These are phyloP conservation scores for Aspergillus novofumigatus DNA, from an alignment of 2,329 filamentous ascomycete species.

Conservation along the genomic window DNA sequence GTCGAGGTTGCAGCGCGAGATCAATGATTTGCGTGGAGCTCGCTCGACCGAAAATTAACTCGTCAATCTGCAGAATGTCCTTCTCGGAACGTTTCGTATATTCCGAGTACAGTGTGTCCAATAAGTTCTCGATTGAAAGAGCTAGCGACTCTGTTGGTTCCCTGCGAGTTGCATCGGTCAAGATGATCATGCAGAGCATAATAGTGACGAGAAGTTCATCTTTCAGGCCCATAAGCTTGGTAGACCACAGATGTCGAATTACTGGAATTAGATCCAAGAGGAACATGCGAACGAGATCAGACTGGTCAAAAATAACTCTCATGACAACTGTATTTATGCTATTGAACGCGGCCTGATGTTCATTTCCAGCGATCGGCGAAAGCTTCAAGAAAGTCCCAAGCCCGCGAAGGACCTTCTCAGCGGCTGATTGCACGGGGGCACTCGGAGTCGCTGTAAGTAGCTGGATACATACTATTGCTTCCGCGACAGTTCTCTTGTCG, in stretches of 20 bases:
- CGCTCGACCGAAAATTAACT: slow-evolving; percentile 57
- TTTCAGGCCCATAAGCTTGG: slow-evolving; percentile 62
- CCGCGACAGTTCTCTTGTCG: slow-evolving; percentile 42
- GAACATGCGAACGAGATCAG: slow-evolving; percentile 57
- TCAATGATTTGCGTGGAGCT: slow-evolving; percentile 32
- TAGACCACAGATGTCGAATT: slow-evolving; percentile 72
- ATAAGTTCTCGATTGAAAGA: slow-evolving; percentile 57
- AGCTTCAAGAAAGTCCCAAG: slow-evolving; percentile 60
- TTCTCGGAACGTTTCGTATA: slow-evolving; percentile 69
- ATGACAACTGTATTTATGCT: slow-evolving; percentile 68
- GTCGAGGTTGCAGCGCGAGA: slow-evolving; percentile 33
- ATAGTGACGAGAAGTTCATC: slow-evolving; percentile 75
- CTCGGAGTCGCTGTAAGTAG: slow-evolving; percentile 62
- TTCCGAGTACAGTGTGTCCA: slow-evolving; percentile 69
- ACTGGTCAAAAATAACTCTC: slow-evolving; percentile 64
- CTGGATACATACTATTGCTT: slow-evolving; percentile 63
- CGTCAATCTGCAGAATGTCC: slow-evolving; percentile 71
- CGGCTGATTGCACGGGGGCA: slow-evolving; percentile 59
- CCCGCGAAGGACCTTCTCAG: slow-evolving; percentile 52
- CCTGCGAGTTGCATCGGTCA: slow-evolving; percentile 43
- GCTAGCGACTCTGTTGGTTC: slow-evolving; percentile 37
- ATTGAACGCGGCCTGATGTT: slow-evolving; percentile 70
- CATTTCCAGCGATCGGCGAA: slow-evolving; percentile 56
- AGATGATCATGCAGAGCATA: slow-evolving; percentile 60
- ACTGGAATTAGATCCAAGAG: slow-evolving; percentile 63